Evolutionary conservation across 148 eudicot species (phyloP).

Genomic region (Limonium bicolor): DNA sequence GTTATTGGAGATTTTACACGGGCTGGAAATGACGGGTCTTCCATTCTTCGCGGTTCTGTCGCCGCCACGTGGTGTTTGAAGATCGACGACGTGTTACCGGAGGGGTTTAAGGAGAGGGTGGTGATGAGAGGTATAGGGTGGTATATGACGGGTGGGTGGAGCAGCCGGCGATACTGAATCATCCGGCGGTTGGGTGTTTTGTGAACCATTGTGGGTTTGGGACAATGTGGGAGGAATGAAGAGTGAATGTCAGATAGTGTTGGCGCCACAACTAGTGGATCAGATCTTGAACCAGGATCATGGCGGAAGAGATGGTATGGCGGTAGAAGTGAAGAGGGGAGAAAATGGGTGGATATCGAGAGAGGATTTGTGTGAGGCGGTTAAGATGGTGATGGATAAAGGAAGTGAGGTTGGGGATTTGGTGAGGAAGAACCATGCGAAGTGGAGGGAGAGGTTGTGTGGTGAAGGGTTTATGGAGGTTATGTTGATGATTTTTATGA

Average conservation of each 20-base stretch:
- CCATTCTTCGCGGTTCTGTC: conserved; percentile 46
- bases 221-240: conserved; percentile 78
- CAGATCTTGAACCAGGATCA: conserved; percentile 45
- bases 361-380: conserved; percentile 37
- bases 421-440: conserved; percentile 17
- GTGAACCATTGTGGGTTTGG: conserved; percentile 66
- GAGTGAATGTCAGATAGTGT: conserved; percentile 41
- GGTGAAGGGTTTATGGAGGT: conserved; percentile 22
- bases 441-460: conserved; percentile 16
- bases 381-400: conserved; percentile 31
- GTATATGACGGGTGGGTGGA: conserved; percentile 43
- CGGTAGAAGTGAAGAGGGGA: conserved; percentile 57
- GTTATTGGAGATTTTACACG: conserved; percentile 41
- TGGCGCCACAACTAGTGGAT: conserved; percentile 45
- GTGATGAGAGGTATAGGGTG: conserved; percentile 27
- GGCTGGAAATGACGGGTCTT: conserved; percentile 37
- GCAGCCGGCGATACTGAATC: conserved; percentile 28
- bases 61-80: conserved; percentile 32
- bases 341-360: conserved; percentile 41
- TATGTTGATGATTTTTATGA: conserved; percentile 24
- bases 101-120: conserved; percentile 45
- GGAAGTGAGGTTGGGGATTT: conserved; percentile 15
- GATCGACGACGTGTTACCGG: conserved; percentile 46
- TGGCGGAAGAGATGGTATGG: conserved; percentile 49
- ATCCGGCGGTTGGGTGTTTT: conserved; percentile 59